Base-by-base conservation (phyloP, 1,284 basidiomycete genomes). In the Malassezia caprae region DNA sequence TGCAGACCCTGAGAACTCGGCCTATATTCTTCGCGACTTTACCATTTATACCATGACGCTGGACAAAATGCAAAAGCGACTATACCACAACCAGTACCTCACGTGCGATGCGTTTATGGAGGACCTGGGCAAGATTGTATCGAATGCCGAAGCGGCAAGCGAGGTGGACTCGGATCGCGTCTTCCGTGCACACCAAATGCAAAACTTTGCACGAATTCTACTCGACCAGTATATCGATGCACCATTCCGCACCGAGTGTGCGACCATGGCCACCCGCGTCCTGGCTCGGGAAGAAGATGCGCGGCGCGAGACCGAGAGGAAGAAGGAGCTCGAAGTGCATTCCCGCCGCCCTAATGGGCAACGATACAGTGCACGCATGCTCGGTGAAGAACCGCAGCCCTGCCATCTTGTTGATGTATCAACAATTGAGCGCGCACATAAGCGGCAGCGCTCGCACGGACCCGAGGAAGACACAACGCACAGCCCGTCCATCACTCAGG, bases 171-270 rank as follows among this genome's bases (percentile, higher is more conserved):
- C 78, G 8, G 93, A 73, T 27, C 67, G 70, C 86, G 84, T 81
- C 35, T 84, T 82, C 75, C 85, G 86, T 63, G 87, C 94, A 0
- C 84, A 88, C 59, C 86, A 90, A 50, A 89, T 98, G 89, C 82
- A 84, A 56, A 90, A 84, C 27, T 83, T 89, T 42, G 82, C 89
- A 0, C 81, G 88, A 69, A 84, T 96, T 57, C 85, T 90, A 77
- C 81, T 94, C 52, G 84, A 88, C 65, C 76, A 77, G 59, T 85
- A 87, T 65, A 90, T 96, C 70, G 94, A 98, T 72, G 81, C 82
- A 0, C 80, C 82, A 44, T 87, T 96, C 75, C 79, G 80, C 39
- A 68, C 84, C 27, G 91, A 96, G 72, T 96, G 91, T 73, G 85
- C 87, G 73, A 80, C 86, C 53, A 93, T 93, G 86, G 86, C 87